Percentiles rank a stretch among this genome's conserved stretches.
Conservation (phyloP, 2,329 filamentous ascomycete species). For the Hypomyces rosellus region DNA sequence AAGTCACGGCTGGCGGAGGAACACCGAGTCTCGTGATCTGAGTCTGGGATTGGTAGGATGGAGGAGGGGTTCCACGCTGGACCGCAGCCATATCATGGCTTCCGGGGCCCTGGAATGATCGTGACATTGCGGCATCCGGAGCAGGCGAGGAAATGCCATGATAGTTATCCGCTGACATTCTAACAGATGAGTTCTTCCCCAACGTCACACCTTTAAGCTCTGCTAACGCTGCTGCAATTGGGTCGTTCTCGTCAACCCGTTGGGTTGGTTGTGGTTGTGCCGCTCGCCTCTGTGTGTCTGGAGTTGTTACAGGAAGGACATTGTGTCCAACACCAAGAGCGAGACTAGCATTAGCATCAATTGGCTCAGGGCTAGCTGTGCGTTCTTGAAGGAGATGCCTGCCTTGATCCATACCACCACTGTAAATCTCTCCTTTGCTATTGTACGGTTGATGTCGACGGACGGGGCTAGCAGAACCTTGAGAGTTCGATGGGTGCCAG, state of each 20-base stretch:
- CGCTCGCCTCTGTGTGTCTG: constrained; percentile 49
- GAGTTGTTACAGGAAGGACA: constrained; percentile 84
- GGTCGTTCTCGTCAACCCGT: constrained; percentile 63
- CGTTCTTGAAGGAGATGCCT: constrained; percentile 36
- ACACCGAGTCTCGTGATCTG: constrained; percentile 75
- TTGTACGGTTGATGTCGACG: constrained; percentile 34
- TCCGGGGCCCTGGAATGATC: constrained; percentile 54
- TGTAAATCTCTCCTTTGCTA: constrained; percentile 20
- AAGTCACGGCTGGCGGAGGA: constrained; percentile 86
- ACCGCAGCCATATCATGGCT: constrained; percentile 42
- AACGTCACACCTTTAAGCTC: constrained; percentile 79
- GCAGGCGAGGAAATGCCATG: constrained; percentile 86
- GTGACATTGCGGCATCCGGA: constrained; percentile 37
- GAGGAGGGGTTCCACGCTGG: constrained; percentile 72
- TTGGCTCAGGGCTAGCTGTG: constrained; percentile 68
- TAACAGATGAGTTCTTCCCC: constrained; percentile 68
- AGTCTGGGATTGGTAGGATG: constrained; percentile 65
- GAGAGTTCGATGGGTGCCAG: constrained; percentile 42
- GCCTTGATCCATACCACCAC: constrained; percentile 15
- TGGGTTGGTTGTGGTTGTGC: constrained; percentile 25
- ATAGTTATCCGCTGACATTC: constrained; percentile 94
- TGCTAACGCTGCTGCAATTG: constrained; percentile 85
- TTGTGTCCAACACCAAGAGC: constrained; percentile 94
- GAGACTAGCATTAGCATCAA: constrained; percentile 86
- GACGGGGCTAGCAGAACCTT: constrained; percentile 23